Conservation (phyloP, 257 asterid species). For the Solanum pennellii region DNA sequence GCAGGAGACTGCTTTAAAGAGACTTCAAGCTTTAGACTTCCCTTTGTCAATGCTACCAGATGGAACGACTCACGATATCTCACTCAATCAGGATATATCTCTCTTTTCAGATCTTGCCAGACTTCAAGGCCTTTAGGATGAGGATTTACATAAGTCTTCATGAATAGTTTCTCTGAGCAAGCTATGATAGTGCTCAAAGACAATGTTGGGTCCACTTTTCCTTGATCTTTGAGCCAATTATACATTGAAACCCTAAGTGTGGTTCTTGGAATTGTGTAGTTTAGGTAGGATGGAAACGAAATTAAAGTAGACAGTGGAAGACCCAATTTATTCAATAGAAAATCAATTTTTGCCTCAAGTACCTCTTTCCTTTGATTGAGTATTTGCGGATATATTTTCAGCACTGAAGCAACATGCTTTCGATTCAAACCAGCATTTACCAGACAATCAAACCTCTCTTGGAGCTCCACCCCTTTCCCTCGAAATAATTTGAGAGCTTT, state of each 20-base stretch:
- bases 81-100: slow-evolving; percentile 8
- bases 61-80: background rate
- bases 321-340: slow-evolving; percentile 41
- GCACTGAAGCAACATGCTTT: slow-evolving; percentile 31
- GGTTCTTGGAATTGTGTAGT: slow-evolving; percentile 39
- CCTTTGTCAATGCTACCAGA: background rate
- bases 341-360: slow-evolving; percentile 32
- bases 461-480: slow-evolving; percentile 57
- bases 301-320: slow-evolving; percentile 29
- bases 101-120: slow-evolving; percentile 46
- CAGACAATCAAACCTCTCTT: slow-evolving; percentile 57
- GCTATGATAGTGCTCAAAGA: slow-evolving; percentile 59
- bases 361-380: slow-evolving; percentile 50
- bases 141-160: slow-evolving; percentile 31
- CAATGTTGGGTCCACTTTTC: slow-evolving; percentile 28
- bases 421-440: slow-evolving; percentile 36
- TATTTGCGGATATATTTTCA: slow-evolving; percentile 39
- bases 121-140: slow-evolving; percentile 47
- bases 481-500: slow-evolving; percentile 39
- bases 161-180: slow-evolving; percentile 31
- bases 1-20: background rate
- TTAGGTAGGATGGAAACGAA: slow-evolving; percentile 28
- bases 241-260: slow-evolving; percentile 43
- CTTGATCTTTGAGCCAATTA: slow-evolving; percentile 52
- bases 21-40: background rate